Evolutionary conservation across 208 protist species (phyloP).

Genomic region (Dictyostelium gargantuum): DNA sequence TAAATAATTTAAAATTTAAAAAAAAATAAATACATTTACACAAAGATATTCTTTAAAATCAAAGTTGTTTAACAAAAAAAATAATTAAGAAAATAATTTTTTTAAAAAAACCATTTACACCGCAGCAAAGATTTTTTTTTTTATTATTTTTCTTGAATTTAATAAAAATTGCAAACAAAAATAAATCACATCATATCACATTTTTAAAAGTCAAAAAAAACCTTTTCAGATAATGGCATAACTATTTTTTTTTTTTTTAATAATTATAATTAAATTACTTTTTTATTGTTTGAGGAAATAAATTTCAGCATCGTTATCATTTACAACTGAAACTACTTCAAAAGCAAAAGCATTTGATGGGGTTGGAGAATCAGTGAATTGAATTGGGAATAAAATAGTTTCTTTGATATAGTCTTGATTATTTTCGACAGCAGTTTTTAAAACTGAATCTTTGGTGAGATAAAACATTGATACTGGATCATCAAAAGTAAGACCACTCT

Average conservation of each 20-base stretch:
- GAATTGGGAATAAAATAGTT: not conserved
- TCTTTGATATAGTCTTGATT: not conserved
- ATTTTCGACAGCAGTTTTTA: not conserved
- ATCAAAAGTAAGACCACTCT: not conserved
- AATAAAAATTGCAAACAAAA: too few relatives aligned
- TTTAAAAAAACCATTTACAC: too few relatives aligned
- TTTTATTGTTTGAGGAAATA: conserved; percentile 6
- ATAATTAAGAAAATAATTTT: too few relatives aligned
- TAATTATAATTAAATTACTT: not conserved
- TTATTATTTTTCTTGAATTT: too few relatives aligned
- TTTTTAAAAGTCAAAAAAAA: too few relatives aligned
- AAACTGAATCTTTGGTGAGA: not conserved
- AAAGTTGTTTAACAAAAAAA: too few relatives aligned
- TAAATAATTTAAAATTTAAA: too few relatives aligned
- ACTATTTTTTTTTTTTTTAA: not conserved
- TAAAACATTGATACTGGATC: conserved; percentile 49
- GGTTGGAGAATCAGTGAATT: not conserved
- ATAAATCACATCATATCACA: too few relatives aligned
- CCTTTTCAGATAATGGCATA: too few relatives aligned
- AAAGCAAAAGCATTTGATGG: not conserved
- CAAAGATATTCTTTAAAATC: too few relatives aligned
- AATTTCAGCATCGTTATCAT: conserved; percentile 30
- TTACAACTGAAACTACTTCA: not conserved
- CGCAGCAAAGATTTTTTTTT: too few relatives aligned
- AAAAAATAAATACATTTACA: too few relatives aligned